Conservation (phyloP, 208 protist genomes). For the Wallacemonas collosoma region DNA sequence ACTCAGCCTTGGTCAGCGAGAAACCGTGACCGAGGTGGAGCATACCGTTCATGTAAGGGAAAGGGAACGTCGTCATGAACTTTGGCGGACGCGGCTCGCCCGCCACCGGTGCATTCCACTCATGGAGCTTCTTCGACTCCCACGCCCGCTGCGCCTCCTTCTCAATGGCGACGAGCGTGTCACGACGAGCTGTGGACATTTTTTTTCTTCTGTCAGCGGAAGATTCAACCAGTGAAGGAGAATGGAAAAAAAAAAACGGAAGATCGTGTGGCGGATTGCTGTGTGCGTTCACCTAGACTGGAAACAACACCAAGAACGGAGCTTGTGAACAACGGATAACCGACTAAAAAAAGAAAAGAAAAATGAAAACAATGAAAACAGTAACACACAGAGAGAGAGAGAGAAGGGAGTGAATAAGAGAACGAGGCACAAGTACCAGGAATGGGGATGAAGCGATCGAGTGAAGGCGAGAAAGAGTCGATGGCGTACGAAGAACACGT, state of each 20-base stretch:
- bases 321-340: background rate
- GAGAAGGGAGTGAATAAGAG: no score
- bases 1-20: conserved; percentile 99
- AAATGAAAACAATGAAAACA: background rate
- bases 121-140: conserved; percentile 61
- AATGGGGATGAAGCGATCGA: no score
- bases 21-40: conserved; percentile 99
- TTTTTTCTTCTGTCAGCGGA: background rate
- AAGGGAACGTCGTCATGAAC: conserved; percentile 99
- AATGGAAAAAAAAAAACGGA: background rate
- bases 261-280: no score
- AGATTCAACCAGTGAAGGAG: no score
- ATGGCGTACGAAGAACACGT: no score
- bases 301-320: no score
- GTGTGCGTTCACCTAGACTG: no score
- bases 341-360: background rate
- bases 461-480: no score
- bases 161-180: conserved; percentile 77
- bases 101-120: conserved; percentile 60
- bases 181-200: conserved; percentile 85
- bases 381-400: background rate
- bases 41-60: conserved; percentile 99
- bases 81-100: conserved; percentile 79
- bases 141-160: conserved; percentile 59
- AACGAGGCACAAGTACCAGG: no score